Base-by-base conservation (phyloP, 1,284 basidiomycete genomes). In the Ganoderma leucocontextum region DNA sequence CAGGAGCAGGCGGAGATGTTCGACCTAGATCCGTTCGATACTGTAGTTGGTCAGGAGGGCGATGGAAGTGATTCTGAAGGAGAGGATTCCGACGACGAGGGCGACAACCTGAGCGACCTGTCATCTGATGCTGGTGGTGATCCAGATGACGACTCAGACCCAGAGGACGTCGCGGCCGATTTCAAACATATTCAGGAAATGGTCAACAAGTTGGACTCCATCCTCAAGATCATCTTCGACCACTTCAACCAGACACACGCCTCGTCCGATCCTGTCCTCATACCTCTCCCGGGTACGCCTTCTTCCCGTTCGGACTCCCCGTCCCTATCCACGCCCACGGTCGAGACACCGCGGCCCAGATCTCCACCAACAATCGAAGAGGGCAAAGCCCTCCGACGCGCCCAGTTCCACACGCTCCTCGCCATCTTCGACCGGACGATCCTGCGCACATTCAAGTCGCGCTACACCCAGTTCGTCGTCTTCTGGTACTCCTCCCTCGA, bases 401-500 rank as follows among this genome's bases (percentile, higher is more conserved):
- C 86, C 0, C 92, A 94, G 74, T 99, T 99, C 80, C 89, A 95
- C 76, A 89, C 92, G 15, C 89, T 99, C 13, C 89, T 99, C 60
- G 90, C 92, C 72, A 95, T 98, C 73, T 99, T 99, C 77, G 94
- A 97, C 76, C 91, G 95, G 42, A 91, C 92, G 58, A 96, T 99
- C 76, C 88, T 99, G 58, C 93, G 92, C 42, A 99, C 98, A 0
- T 97, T 97, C 83, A 96, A 97, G 78, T 98, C 96, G 0, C 94
- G 97, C 53, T 97, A 99, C 79, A 97, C 96, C 1, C 98, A 99
- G 75, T 99, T 99, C 82, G 86, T 99, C 69, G 78, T 99, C 58
- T 99, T 99, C 85, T 97, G 95, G 91, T 96, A 93, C 77, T 89
- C 95, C 29, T 98, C 97, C 0, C 89, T 98, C 65, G 92, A 97